Percentiles rank a stretch among this genome's conserved stretches.
Evolutionary conservation across 768 basidiomycete species (phyloP).

Genomic region (Serendipita vermifera): DNA sequence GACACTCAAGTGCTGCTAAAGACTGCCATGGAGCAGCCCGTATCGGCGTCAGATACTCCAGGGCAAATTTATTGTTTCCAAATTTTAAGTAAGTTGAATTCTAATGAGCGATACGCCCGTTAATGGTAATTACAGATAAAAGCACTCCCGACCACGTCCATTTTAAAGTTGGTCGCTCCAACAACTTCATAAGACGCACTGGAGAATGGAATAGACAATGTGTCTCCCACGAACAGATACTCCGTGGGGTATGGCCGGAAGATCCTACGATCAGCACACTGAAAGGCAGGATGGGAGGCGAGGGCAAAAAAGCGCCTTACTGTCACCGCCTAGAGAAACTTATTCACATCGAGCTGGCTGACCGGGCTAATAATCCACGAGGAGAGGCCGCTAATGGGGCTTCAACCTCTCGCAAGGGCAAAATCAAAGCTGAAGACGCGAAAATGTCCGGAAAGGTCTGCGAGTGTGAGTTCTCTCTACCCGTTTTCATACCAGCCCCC

Average conservation of each 20-base stretch:
- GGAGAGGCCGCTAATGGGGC: too few relatives aligned
- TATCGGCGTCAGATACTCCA: constrained; percentile 42
- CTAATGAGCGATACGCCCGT: background rate
- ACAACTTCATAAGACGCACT: constrained; percentile 57
- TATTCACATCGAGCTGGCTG: constrained; percentile 67
- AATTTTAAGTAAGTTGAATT: constrained; percentile 41
- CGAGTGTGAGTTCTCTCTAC: constrained; percentile 30
- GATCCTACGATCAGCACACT: constrained; percentile 35
- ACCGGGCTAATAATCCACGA: constrained; percentile 42
- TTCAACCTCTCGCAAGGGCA: too few relatives aligned
- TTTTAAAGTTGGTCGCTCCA: constrained; percentile 69
- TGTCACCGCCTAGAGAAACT: constrained; percentile 68
- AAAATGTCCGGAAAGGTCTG: constrained; percentile 23
- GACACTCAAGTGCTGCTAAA: constrained; percentile 48
- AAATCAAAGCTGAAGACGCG: background rate
- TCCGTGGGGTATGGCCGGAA: constrained; percentile 63
- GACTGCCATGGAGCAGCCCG: constrained; percentile 39
- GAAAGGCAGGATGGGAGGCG: constrained; percentile 50
- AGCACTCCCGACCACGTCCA: constrained; percentile 33
- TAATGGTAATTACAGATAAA: constrained; percentile 22
- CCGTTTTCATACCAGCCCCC: constrained; percentile 24
- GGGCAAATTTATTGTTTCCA: constrained; percentile 80
- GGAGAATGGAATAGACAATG: constrained; percentile 77
- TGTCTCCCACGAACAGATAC: constrained; percentile 57
- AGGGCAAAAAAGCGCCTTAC: constrained; percentile 47